Conservation (phyloP, 495 filamentous ascomycete species). For the Parathielavia appendiculata region DNA sequence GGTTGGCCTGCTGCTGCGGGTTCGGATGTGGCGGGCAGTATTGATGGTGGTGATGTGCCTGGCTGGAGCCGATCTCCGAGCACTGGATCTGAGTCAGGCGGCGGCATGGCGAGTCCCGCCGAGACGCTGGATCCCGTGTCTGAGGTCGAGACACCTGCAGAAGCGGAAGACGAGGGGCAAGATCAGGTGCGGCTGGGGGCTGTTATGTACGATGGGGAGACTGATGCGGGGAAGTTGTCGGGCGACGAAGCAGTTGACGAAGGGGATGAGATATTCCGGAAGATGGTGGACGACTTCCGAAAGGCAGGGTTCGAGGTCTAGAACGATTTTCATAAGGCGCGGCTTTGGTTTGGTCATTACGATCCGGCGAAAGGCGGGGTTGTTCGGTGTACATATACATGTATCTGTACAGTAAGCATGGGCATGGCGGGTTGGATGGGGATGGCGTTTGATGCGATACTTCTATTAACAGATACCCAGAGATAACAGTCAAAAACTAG, state of each 20-base stretch:
- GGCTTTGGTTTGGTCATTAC: not conserved
- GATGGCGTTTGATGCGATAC: not conserved
- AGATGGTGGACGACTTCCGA: conserved; percentile 21
- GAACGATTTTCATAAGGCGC: not conserved
- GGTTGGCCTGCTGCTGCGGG: conserved; percentile 3
- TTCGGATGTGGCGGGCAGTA: not conserved
- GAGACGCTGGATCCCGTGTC: conserved; percentile 30
- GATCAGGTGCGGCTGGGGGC: not conserved
- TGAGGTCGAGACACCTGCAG: conserved; percentile 23
- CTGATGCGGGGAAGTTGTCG: conserved; percentile 1
- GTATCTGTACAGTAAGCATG: not conserved
- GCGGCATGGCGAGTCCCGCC: conserved; percentile 24
- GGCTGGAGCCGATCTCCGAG: not conserved
- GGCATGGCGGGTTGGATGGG: not conserved
- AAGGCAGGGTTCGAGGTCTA: conserved; percentile 17
- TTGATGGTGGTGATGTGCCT: not conserved
- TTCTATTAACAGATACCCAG: conserved; percentile 7
- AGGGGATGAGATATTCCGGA: conserved; percentile 15
- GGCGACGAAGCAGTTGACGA: not conserved
- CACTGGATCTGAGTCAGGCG: not conserved
- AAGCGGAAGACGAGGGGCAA: not conserved
- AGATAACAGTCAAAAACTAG: not conserved
- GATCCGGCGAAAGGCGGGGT: not conserved
- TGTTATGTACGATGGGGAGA: not conserved
- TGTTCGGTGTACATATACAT: not conserved